Conservation (phyloP, 768 basidiomycete genomes). For the Termitomyces titanicus region DNA sequence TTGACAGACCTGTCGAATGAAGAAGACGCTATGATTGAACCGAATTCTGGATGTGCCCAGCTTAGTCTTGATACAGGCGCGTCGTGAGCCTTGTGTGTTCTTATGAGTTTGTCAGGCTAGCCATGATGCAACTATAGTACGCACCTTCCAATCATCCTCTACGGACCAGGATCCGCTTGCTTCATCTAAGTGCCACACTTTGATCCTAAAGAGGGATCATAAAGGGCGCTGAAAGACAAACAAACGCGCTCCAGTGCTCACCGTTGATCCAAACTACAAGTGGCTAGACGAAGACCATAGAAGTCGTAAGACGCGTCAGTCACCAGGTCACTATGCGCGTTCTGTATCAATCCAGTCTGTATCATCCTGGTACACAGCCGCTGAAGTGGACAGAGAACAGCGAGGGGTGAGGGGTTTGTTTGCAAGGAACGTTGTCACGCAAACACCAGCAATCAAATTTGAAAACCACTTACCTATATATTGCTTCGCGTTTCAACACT, state of each 20-base stretch:
- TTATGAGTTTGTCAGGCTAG: background rate
- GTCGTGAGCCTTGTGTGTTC: conserved; percentile 89
- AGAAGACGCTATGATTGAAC: conserved; percentile 78
- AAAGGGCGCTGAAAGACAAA: conserved; percentile 6
- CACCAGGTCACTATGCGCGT: conserved; percentile 75
- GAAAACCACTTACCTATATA: too few relatives aligned
- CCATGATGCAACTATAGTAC: conserved; percentile 13
- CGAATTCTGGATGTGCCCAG: conserved; percentile 95
- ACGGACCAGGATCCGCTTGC: conserved; percentile 67
- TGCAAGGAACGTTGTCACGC: too few relatives aligned
- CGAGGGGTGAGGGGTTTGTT: too few relatives aligned
- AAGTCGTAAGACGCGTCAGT: conserved; percentile 90
- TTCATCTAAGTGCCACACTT: conserved; percentile 81
- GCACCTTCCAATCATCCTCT: conserved; percentile 90
- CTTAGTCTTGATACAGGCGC: conserved; percentile 79
- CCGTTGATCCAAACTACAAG: conserved; percentile 82
- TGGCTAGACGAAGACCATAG: conserved; percentile 80
- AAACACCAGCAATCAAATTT: too few relatives aligned
- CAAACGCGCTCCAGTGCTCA: conserved; percentile 33
- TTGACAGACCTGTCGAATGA: conserved; percentile 92
- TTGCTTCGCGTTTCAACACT: too few relatives aligned
- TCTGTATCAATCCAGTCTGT: conserved; percentile 75
- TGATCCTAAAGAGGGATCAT: conserved; percentile 52
- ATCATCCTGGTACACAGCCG: conserved; percentile 42
- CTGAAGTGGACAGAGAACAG: background rate